Conservation (phyloP, 495 filamentous ascomycete species). For the Penicillium paradoxum region DNA sequence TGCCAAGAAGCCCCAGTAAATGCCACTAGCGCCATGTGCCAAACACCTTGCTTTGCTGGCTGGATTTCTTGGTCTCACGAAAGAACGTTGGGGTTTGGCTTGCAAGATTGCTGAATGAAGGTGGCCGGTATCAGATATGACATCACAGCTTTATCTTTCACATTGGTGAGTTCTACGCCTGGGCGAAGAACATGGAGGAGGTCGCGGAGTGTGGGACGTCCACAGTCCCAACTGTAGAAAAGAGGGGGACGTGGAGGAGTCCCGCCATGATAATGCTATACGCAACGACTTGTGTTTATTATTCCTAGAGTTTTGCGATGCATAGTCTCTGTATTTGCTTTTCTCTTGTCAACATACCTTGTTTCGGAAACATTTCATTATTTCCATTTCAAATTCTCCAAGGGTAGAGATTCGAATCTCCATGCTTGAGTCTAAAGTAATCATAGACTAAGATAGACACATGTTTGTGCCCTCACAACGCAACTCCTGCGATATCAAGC, state of each 20-base stretch:
- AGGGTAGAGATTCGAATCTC: not conserved
- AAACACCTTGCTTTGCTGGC: not conserved
- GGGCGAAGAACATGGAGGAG: conserved; percentile 7
- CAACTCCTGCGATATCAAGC: too few species aligned
- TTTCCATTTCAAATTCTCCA: not conserved
- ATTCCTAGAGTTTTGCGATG: conserved; percentile 21
- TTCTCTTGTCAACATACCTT: conserved; percentile 11
- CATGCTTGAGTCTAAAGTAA: too few species aligned
- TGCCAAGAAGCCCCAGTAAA: conserved; percentile 56
- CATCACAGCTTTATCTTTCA: not conserved
- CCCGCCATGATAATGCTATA: conserved; percentile 29
- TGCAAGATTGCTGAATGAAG: not conserved
- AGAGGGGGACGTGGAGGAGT: conserved; percentile 17
- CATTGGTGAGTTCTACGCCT: not conserved
- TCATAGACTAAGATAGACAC: too few species aligned
- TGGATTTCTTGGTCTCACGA: not conserved
- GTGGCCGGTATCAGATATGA: conserved; percentile 1
- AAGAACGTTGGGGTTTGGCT: not conserved
- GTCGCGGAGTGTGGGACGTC: conserved; percentile 4
- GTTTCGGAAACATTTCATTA: conserved; percentile 5
- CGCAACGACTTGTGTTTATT: conserved; percentile 19
- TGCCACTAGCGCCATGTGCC: not conserved
- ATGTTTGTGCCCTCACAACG: too few species aligned
- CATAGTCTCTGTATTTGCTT: conserved; percentile 18
- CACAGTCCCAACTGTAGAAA: conserved; percentile 22